phyloP scores from a whole-genome alignment of 2,329 filamentous ascomycete species.

The Aspergillus udagawae region DNA sequence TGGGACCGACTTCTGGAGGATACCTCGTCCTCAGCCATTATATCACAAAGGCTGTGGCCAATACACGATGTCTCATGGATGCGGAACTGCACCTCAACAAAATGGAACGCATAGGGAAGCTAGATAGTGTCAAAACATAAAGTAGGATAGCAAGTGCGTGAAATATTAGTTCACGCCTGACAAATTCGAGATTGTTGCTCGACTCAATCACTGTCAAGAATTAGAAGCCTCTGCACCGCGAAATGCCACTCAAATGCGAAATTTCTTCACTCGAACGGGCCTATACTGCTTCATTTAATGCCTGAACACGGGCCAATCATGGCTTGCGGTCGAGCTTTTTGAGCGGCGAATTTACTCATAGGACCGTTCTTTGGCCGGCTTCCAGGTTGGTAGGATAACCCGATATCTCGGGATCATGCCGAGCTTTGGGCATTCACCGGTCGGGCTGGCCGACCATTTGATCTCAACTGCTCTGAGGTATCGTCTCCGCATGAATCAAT shows the following conservation, averaged over 20 bases:
- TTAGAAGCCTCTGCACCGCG: background rate
- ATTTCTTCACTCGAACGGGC: background rate
- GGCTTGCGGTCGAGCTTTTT: background rate
- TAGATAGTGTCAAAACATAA: background rate
- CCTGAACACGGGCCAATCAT: background rate
- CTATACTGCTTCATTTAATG: background rate
- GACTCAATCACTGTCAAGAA: background rate
- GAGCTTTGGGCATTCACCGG: background rate
- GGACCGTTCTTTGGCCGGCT: background rate
- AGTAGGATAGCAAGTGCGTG: background rate
- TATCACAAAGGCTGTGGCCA: too few relatives aligned
- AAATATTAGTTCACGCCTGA: background rate
- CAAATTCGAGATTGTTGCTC: background rate
- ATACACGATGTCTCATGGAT: too few relatives aligned
- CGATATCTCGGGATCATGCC: slow-evolving; percentile 6
- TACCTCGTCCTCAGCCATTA: too few relatives aligned
- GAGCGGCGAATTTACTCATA: background rate
- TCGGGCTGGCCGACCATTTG: background rate
- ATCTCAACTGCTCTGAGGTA: background rate
- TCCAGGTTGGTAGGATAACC: background rate
- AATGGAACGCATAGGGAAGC: background rate
- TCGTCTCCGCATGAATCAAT: background rate
- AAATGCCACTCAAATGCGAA: background rate
- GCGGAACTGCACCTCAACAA: background rate
- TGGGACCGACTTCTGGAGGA: background rate